Evolutionary conservation across 371 early-diverging fungal genomes (phyloP).

Genomic region (Nosema granulosis): DNA sequence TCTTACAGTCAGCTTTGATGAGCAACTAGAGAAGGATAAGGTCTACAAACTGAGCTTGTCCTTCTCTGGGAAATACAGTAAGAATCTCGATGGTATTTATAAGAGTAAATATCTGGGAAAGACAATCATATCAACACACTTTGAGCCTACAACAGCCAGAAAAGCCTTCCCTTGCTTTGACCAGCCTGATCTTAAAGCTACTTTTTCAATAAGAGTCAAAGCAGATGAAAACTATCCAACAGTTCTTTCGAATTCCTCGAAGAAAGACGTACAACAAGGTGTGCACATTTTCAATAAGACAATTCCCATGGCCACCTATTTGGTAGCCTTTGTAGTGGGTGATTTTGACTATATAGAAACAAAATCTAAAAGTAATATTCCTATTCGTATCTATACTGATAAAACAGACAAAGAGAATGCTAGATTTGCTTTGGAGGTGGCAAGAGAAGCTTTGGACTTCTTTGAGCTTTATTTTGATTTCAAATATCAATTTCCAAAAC

Average conservation of each 20-base stretch:
- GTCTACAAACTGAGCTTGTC: slow-evolving; percentile 18
- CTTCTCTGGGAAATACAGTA: slow-evolving; percentile 43
- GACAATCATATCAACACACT: slow-evolving; percentile 71
- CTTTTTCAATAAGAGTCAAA: slow-evolving; percentile 74
- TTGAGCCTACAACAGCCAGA: slow-evolving; percentile 82
- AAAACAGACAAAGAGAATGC: slow-evolving; percentile 72
- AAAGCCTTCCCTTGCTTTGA: slow-evolving; percentile 84
- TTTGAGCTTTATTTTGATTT: slow-evolving; percentile 76
- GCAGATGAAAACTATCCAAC: slow-evolving; percentile 70
- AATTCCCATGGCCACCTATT: slow-evolving; percentile 82
- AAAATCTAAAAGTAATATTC: slow-evolving; percentile 70
- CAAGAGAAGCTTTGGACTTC: slow-evolving; percentile 71
- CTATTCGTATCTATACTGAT: slow-evolving; percentile 73
- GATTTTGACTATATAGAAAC: slow-evolving; percentile 79
- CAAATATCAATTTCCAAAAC: slow-evolving; percentile 78
- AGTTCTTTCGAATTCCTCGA: slow-evolving; percentile 78
- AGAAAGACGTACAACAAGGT: slow-evolving; percentile 69
- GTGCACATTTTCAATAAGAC: slow-evolving; percentile 71
- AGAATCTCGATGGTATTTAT: slow-evolving; percentile 61
- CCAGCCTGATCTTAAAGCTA: slow-evolving; percentile 81
- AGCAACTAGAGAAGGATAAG: not conserved
- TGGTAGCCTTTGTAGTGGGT: slow-evolving; percentile 80
- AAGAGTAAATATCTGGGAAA: slow-evolving; percentile 43
- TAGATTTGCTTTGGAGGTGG: slow-evolving; percentile 73
- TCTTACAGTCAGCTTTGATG: slow-evolving; percentile 1